Percentiles rank a stretch among this genome's conserved stretches.
These are phyloP conservation scores for Sporopachydermia cereana DNA, from an alignment of 1,139 yeast species.

Conservation along the genomic window DNA sequence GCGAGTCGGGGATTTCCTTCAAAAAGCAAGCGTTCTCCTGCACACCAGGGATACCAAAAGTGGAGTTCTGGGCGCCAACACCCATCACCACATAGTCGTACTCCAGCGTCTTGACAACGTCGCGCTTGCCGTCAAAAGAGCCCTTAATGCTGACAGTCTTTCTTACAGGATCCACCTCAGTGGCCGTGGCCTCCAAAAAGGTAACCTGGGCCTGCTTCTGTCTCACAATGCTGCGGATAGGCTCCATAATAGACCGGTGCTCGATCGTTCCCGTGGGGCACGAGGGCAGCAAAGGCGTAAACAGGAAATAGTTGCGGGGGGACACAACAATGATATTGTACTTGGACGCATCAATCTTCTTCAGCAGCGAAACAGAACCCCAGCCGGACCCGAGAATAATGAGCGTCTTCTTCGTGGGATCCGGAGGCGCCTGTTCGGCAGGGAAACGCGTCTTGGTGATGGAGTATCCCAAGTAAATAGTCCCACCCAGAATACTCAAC, in stretches of 20 bases:
- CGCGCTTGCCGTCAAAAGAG: conserved; percentile 25
- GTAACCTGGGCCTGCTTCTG: conserved; percentile 68
- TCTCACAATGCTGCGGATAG: conserved; percentile 65
- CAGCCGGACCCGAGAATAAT: conserved; percentile 91
- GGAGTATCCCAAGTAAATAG: conserved; percentile 22
- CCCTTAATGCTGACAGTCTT: conserved; percentile 49
- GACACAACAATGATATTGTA: conserved; percentile 86
- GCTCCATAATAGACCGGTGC: conserved; percentile 80
- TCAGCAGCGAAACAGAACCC: conserved; percentile 79
- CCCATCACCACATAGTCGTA: conserved; percentile 81
- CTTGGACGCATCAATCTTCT: conserved; percentile 72
- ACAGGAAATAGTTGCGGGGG: conserved; percentile 88
- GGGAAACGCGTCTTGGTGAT: conserved; percentile 18
- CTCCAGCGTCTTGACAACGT: conserved; percentile 26
- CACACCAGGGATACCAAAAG: conserved; percentile 91
- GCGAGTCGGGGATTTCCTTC: conserved; percentile 79
- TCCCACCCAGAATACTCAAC: conserved; percentile 19
- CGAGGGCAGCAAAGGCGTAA: conserved; percentile 88
- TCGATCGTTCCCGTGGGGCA: conserved; percentile 92
- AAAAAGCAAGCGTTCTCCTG: conserved; percentile 75
- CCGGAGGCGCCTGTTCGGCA: conserved; percentile 25
- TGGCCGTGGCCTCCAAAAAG: conserved; percentile 87
- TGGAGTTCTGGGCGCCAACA: conserved; percentile 87
- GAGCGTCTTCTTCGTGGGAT: conserved; percentile 67
- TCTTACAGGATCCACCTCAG: conserved; percentile 58